Conservation (phyloP, 169 alveolate species). For the Eimeria maxima region DNA sequence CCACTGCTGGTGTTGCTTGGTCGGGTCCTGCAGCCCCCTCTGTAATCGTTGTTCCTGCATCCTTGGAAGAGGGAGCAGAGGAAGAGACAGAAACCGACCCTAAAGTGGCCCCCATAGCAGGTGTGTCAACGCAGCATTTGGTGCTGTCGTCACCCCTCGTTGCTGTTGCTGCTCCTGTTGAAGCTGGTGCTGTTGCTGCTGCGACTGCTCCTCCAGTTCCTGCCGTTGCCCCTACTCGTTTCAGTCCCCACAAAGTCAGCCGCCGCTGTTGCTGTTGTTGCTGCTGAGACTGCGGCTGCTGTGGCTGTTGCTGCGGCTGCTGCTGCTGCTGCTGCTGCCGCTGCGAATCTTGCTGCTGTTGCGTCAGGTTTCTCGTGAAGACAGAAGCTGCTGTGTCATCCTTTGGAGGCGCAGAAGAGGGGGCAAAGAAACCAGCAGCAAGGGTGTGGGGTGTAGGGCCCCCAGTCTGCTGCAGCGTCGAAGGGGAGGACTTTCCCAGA, state of each 20-base stretch:
- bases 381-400: constrained; percentile 39
- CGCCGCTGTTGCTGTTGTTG: constrained; percentile 24
- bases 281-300: background rate
- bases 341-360: constrained; percentile 52
- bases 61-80: too few relatives aligned
- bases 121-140: background rate
- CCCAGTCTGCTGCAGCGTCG: constrained; percentile 30
- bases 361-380: constrained; percentile 56
- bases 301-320: constrained; percentile 43
- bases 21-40: background rate
- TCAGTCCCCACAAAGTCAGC: constrained; percentile 58
- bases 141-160: constrained; percentile 52
- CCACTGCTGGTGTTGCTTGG: background rate
- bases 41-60: background rate
- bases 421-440: constrained; percentile 59
- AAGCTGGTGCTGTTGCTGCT: background rate
- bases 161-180: constrained; percentile 63
- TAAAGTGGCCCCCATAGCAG: constrained; percentile 10
- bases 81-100: background rate
- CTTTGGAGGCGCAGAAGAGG: constrained; percentile 60
- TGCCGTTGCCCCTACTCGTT: constrained; percentile 59
- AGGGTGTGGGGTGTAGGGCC: constrained; percentile 66
- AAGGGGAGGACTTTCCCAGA: constrained; percentile 22
- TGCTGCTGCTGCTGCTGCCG: constrained; percentile 49
- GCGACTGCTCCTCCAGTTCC: constrained; percentile 23